These are phyloP conservation scores for Plasmodium knowlesi DNA, from an alignment of 169 alveolate species.

Conservation along the genomic window DNA sequence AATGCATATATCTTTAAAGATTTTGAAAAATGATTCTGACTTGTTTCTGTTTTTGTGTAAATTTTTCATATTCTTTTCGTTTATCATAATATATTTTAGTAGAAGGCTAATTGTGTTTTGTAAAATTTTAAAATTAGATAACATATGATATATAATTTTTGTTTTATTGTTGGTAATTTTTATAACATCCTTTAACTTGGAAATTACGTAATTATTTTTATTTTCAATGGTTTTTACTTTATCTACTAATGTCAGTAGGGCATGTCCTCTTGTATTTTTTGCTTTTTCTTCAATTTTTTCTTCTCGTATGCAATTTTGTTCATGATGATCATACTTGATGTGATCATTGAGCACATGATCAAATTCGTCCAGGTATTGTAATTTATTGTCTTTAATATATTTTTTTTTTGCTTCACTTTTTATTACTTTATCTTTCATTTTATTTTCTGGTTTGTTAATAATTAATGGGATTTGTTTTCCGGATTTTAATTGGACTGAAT, in stretches of 20 bases:
- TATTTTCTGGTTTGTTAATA: constrained; percentile 10
- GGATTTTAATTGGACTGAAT: constrained; percentile 7
- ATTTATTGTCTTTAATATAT: constrained; percentile 12
- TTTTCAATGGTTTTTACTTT: constrained; percentile 61
- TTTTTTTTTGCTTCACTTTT: constrained; percentile 1
- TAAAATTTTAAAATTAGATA: constrained; percentile 47
- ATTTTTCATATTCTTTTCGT: constrained; percentile 66
- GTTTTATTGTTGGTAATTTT: constrained; percentile 67
- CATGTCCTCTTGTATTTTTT: constrained; percentile 70
- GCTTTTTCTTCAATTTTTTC: constrained; percentile 67
- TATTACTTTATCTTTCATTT: background rate
- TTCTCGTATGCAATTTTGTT: constrained; percentile 57
- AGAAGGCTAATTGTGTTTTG: constrained; percentile 52
- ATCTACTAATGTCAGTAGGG: constrained; percentile 57
- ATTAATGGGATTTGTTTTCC: constrained; percentile 51
- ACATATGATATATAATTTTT: constrained; percentile 57
- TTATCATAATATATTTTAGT: constrained; percentile 61
- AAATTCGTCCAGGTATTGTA: constrained; percentile 15
- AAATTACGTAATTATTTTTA: constrained; percentile 48
- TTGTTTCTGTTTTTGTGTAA: constrained; percentile 23
- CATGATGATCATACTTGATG: constrained; percentile 5
- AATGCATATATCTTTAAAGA: constrained; percentile 33
- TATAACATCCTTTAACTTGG: constrained; percentile 53
- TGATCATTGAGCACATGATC: constrained; percentile 46
- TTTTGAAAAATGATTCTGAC: constrained; percentile 15